phyloP scores from a whole-genome alignment of 345 rosid species.

The Salix suchowensis region DNA sequence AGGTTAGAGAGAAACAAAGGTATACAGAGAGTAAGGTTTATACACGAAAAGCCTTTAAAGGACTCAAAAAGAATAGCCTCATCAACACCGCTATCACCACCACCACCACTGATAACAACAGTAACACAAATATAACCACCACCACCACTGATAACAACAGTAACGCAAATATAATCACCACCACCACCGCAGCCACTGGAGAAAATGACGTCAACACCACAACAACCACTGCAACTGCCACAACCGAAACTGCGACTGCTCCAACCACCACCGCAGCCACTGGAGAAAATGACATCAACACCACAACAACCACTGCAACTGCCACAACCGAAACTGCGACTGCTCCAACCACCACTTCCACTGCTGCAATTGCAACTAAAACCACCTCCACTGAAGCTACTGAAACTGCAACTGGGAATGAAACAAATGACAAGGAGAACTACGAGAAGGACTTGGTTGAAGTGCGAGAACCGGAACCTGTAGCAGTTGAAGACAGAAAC shows the following conservation, averaged over 20 bases:
- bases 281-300: not conserved
- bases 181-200: not conserved
- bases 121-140: not conserved
- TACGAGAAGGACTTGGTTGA: constrained; percentile 26
- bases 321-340: not conserved
- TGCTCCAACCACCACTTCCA: not conserved
- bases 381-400: not conserved
- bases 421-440: not conserved
- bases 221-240: not conserved
- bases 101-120: not conserved
- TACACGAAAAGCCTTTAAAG: constrained; percentile 67
- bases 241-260: not conserved
- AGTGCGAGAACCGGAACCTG: constrained; percentile 29
- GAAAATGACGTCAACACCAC: not conserved
- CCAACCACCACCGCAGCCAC: not conserved
- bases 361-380: not conserved
- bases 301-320: not conserved
- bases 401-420: not conserved
- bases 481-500: constrained; percentile 30
- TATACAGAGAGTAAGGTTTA: constrained; percentile 61
- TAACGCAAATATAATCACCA: not conserved
- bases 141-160: not conserved
- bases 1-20: constrained; percentile 58
- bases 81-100: not conserved
- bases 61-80: constrained; percentile 32